Conservation (phyloP, 805 yeast genomes). For the Spathaspora boniae region DNA sequence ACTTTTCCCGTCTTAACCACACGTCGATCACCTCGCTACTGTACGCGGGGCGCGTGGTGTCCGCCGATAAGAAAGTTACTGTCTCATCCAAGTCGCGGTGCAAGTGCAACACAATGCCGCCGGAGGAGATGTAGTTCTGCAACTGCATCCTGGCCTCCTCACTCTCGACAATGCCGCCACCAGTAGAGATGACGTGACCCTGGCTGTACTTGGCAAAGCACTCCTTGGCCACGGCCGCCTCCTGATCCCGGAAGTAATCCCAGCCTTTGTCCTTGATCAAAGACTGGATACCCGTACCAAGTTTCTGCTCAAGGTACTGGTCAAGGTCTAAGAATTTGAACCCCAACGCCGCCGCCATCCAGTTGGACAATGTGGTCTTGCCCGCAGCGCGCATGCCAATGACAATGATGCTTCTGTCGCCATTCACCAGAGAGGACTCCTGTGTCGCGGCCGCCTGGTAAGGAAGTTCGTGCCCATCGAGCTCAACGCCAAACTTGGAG, state of each 20-base stretch:
- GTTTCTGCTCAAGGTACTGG: slow-evolving; percentile 55
- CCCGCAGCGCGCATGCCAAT: slow-evolving; percentile 99
- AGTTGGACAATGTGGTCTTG: slow-evolving; percentile 77
- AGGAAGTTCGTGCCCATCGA: slow-evolving; percentile 70
- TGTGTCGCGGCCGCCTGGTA: slow-evolving; percentile 5
- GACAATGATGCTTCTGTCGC: slow-evolving; percentile 60
- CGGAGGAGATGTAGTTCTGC: slow-evolving; percentile 47
- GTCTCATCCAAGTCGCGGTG: slow-evolving; percentile 86
- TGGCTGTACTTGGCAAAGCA: slow-evolving; percentile 35
- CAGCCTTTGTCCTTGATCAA: slow-evolving; percentile 70
- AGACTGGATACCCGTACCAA: slow-evolving; percentile 51
- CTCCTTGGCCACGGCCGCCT: slow-evolving; percentile 53
- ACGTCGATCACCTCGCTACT: slow-evolving; percentile 75
- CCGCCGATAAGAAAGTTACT: slow-evolving; percentile 67
- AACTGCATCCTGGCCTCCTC: slow-evolving; percentile 62
- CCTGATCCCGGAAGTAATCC: slow-evolving; percentile 79
- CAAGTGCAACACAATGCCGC: slow-evolving; percentile 84
- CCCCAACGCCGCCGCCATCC: slow-evolving; percentile 70
- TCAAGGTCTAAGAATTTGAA: slow-evolving; percentile 77
- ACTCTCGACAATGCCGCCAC: slow-evolving; percentile 93
- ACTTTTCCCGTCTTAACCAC: slow-evolving; percentile 75
- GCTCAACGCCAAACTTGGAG: slow-evolving; percentile 55
- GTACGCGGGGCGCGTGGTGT: slow-evolving; percentile 86
- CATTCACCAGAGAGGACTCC: slow-evolving; percentile 27
- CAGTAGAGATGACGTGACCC: slow-evolving; percentile 81